phyloP scores from a whole-genome alignment of 345 rosid genomes.

The Rubroshorea leprosula region DNA sequence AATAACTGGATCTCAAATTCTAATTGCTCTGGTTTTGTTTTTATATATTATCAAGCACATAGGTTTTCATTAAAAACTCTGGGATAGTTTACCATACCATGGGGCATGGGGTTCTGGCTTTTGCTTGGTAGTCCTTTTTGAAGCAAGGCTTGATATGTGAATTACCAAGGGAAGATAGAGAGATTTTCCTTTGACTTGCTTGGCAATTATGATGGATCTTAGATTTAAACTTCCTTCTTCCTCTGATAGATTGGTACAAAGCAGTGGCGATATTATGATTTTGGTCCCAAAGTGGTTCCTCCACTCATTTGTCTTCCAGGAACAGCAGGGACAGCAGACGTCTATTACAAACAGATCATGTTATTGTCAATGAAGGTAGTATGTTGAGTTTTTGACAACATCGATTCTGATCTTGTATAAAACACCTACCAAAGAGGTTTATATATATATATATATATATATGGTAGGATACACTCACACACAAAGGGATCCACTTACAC shows the following conservation, averaged over 20 bases:
- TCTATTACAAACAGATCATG: constrained; percentile 95
- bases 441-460: no score
- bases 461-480: no score
- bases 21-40: no score
- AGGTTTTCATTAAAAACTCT: no score
- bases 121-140: constrained; percentile 2
- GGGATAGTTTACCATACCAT: no score
- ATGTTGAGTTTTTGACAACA: constrained; percentile 3
- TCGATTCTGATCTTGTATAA: not conserved
- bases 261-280: constrained; percentile 99
- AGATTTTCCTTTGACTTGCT: constrained; percentile 3
- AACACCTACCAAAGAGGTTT: not conserved
- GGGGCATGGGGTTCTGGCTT: not conserved
- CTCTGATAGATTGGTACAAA: constrained; percentile 85
- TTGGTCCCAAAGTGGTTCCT: constrained; percentile 93
- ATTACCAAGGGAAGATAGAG: constrained; percentile 7
- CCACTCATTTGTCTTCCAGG: constrained; percentile 98
- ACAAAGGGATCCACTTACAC: no score
- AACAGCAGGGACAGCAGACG: constrained; percentile 97
- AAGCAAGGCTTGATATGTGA: no score
- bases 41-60: no score
- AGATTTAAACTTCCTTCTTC: constrained; percentile 12
- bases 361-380: constrained; percentile 89
- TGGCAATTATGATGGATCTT: constrained; percentile 9
- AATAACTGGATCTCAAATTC: no score